phyloP scores from a whole-genome alignment of 2,329 filamentous ascomycete genomes.

The Phialophora macrospora region DNA sequence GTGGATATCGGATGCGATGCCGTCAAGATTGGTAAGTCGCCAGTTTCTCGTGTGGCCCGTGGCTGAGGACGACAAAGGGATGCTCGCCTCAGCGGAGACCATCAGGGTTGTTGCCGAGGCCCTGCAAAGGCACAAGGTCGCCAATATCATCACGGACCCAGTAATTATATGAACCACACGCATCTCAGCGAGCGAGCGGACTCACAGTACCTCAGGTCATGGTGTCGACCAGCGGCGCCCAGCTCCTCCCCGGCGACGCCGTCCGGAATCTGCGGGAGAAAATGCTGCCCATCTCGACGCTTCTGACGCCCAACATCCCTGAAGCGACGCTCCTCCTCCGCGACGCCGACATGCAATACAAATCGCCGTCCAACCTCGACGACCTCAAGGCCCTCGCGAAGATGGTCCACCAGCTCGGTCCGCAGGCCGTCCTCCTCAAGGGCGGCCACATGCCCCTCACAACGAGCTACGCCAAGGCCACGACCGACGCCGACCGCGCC shows the following conservation, averaged over 20 bases:
- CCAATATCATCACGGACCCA: conserved; percentile 70
- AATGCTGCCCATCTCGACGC: conserved; percentile 51
- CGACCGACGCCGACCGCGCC: conserved; percentile 62
- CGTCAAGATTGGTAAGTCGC: conserved; percentile 78
- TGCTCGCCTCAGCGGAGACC: conserved; percentile 76
- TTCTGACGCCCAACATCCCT: conserved; percentile 57
- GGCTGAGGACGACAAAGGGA: conserved; percentile 61
- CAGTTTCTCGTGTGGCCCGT: background rate
- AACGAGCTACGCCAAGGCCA: conserved; percentile 64
- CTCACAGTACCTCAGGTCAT: conserved; percentile 69
- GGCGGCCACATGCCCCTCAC: conserved; percentile 86
- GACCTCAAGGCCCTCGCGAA: conserved; percentile 73
- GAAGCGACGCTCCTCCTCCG: conserved; percentile 53
- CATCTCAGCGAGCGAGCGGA: conserved; percentile 7
- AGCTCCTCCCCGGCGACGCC: conserved; percentile 52
- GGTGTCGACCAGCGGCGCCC: conserved; percentile 63
- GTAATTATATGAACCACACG: conserved; percentile 54
- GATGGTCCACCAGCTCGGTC: conserved; percentile 69
- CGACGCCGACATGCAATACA: conserved; percentile 44
- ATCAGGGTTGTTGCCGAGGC: conserved; percentile 71
- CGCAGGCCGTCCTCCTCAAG: conserved; percentile 82
- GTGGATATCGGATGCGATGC: conserved; percentile 86
- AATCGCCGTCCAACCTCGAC: conserved; percentile 53
- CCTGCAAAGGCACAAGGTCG: conserved; percentile 58
- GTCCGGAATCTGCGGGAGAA: conserved; percentile 48